A percentile compares a stretch with the other conserved stretches of the same genome.
Evolutionary conservation across 495 filamentous ascomycete species (phyloP).

Genomic region (Neurospora sp.): DNA sequence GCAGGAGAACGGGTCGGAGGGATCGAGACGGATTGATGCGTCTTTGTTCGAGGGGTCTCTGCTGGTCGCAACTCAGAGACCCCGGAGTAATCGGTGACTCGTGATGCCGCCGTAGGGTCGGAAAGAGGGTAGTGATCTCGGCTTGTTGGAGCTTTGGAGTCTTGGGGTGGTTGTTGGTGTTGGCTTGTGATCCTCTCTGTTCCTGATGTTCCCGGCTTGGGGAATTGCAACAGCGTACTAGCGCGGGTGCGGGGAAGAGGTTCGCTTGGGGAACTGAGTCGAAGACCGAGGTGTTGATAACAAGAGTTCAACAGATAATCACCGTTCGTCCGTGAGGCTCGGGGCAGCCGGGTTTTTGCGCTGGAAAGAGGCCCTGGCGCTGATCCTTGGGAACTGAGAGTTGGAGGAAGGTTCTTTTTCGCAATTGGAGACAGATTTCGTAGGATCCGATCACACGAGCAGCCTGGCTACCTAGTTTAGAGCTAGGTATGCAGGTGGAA

Average conservation of each 20-base stretch:
- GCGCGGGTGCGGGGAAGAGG: not conserved
- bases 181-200: too few relatives aligned
- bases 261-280: not conserved
- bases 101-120: not conserved
- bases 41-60: slow-evolving; percentile 3
- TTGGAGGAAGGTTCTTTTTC: not conserved
- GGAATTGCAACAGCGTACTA: not conserved
- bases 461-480: not conserved
- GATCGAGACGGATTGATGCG: slow-evolving; percentile 11
- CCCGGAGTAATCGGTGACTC: not conserved
- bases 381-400: not conserved
- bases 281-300: not conserved
- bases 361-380: not conserved
- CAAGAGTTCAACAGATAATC: not conserved
- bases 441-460: not conserved
- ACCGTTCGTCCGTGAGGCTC: not conserved
- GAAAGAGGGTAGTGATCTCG: not conserved
- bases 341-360: not conserved
- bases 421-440: not conserved
- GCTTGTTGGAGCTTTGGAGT: slow-evolving; percentile 1
- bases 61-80: slow-evolving; percentile 7
- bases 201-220: not conserved
- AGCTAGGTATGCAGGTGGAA: not conserved
- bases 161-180: not conserved
- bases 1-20: slow-evolving; percentile 12